Evolutionary conservation across 75 land plant species (phyloP).

Genomic region (Pinus taeda): DNA sequence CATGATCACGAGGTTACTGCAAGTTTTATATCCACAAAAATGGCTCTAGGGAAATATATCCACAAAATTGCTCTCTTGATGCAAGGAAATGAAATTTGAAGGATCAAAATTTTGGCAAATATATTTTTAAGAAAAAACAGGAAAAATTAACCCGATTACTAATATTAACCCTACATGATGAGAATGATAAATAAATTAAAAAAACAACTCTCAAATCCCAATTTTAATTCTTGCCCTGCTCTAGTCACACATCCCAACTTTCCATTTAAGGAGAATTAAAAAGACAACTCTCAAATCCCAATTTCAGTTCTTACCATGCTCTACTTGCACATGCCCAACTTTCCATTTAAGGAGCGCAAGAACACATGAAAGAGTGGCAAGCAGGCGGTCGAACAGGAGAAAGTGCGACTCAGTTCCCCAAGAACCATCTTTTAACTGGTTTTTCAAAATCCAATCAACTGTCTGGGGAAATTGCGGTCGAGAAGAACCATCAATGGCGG

Average conservation of each 20-base stretch:
- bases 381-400: neutral
- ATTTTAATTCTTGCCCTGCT: neutral
- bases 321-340: neutral
- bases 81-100: too few relatives aligned
- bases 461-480: conserved; percentile 26
- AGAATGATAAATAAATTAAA: neutral
- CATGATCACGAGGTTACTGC: too few relatives aligned
- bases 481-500: neutral
- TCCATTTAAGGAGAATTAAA: conserved; percentile 1
- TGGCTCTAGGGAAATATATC: too few relatives aligned
- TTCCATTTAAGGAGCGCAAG: conserved; percentile 8
- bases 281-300: neutral
- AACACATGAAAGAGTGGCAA: conserved; percentile 5
- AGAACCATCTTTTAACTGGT: conserved; percentile 9
- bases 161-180: neutral
- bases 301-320: neutral
- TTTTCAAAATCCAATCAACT: conserved; percentile 5
- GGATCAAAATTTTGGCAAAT: too few relatives aligned
- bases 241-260: neutral
- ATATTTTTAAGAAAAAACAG: too few relatives aligned
- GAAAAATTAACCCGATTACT: too few relatives aligned
- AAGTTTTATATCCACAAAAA: too few relatives aligned
- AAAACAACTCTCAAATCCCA: neutral
- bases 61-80: too few relatives aligned
- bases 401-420: conserved; percentile 9